Evolutionary conservation across 202 grass and related monocot genomes (phyloP), one percentile per base, ranked within the genome.

Genomic region (Panicum virgatum): DNA sequence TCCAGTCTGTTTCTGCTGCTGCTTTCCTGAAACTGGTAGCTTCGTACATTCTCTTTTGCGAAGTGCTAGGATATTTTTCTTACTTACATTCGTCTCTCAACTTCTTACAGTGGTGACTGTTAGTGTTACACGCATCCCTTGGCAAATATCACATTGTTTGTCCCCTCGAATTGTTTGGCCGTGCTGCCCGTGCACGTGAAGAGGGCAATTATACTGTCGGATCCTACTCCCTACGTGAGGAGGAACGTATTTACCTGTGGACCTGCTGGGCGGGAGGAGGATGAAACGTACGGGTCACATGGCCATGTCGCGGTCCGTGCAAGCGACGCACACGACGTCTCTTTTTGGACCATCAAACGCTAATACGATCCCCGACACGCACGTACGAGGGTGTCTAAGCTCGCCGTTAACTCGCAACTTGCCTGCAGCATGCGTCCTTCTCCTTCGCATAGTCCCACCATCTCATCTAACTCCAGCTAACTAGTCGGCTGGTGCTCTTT

Each of bases 181-280:
- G 48, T n/a, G n/a, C n/a, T n/a, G n/a, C n/a, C n/a, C n/a, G n/a
- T 67, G 71, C 71, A 66, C 81, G 71, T 83, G 71, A 83, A 34
- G 12, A 12, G n/a, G 34, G 44, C 57, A 64, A 53, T 3, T 39
- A 42, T 53, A 67, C 46, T 40, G n/a, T 52, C 9, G 71, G 70
- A 12, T 43, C 6, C 6, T 6, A 14, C 37, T 47, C 42, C 29
- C 19, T 76, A 3, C 56, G 42, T 0, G 9, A 62, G 9, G 23
- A 30, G 7, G 27, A 8, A 13, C 9, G 11, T 23, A 44, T 29
- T 29, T 25, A 38, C 20, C n/a, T 25, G 30, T 56, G 34, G 22
- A 27, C 9, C 78, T 45, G n/a, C 20, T 12, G 32, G 12, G 52
- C 20, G 13, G 3, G 14, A 50, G 6, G 6, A 51, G n/a, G 34